These are phyloP conservation scores for Silybum marianum DNA, from an alignment of 129 eudicot genomes.

Conservation along the genomic window DNA sequence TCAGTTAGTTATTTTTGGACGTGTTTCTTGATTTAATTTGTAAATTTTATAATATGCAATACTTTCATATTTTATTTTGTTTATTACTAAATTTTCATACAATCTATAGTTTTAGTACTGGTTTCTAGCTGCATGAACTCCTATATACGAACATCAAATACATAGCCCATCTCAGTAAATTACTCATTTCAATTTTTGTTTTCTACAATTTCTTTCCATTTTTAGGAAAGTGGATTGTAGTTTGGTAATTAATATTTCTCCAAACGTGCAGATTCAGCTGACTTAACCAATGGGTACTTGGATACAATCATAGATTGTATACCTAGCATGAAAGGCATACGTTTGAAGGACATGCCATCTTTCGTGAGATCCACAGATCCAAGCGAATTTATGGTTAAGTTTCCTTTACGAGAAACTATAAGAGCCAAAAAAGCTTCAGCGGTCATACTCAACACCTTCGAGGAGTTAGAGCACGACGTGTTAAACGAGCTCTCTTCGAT, in stretches of 20 bases:
- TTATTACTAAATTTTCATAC: too few relatives aligned
- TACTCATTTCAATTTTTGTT: too few relatives aligned
- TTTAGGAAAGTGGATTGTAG: not conserved
- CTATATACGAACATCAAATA: not conserved
- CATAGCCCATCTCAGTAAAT: too few relatives aligned
- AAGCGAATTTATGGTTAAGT: slow-evolving; percentile 19
- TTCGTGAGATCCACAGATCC: slow-evolving; percentile 30
- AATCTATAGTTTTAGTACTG: too few relatives aligned
- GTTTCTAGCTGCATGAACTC: too few relatives aligned
- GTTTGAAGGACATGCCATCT: slow-evolving; percentile 25
- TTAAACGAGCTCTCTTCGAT: slow-evolving; percentile 10
- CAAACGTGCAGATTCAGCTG: slow-evolving; percentile 36
- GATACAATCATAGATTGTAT: slow-evolving; percentile 28
- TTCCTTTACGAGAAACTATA: not conserved
- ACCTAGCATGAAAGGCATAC: slow-evolving; percentile 33
- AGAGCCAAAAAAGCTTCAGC: slow-evolving; percentile 20
- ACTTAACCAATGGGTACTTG: slow-evolving; percentile 27
- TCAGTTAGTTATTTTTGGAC: too few relatives aligned
- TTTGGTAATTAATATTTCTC: too few relatives aligned
- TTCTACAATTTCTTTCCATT: too few relatives aligned
- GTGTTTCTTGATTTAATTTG: too few relatives aligned
- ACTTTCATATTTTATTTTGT: too few relatives aligned
- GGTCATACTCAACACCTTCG: slow-evolving; percentile 27
- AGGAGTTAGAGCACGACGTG: slow-evolving; percentile 25
- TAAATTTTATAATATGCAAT: too few relatives aligned